phyloP scores from a whole-genome alignment of 306 rosid species.

The Sicyos baderoa region DNA sequence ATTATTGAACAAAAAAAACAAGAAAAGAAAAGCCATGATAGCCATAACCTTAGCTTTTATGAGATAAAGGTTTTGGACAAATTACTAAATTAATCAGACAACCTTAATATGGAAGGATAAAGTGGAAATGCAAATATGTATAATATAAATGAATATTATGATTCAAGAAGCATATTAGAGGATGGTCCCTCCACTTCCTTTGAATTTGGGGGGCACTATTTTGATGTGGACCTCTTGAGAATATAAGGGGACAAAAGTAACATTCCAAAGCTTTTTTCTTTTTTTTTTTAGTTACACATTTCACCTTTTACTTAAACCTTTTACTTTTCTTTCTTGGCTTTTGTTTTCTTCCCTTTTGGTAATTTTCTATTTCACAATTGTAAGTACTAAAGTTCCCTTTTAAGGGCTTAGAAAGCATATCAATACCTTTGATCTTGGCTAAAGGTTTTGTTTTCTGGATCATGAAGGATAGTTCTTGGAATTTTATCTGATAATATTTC shows the following conservation, averaged over 20 bases:
- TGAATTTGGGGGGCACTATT: neutral
- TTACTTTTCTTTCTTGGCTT: neutral
- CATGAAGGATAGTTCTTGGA: neutral
- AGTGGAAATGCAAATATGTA: neutral
- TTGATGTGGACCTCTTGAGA: conserved; percentile 52
- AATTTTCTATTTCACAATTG: too few relatives aligned
- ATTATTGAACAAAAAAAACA: too few relatives aligned
- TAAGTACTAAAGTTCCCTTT: too few relatives aligned
- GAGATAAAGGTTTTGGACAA: neutral
- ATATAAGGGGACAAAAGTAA: conserved; percentile 58
- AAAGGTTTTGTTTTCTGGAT: too few relatives aligned
- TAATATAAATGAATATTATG: too few relatives aligned
- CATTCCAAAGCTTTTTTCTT: neutral
- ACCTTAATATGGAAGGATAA: neutral
- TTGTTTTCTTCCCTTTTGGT: neutral
- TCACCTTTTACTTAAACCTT: conserved; percentile 9
- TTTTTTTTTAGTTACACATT: neutral
- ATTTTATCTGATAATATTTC: neutral
- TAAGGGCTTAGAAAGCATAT: too few relatives aligned
- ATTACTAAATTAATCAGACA: neutral
- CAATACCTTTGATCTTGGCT: too few relatives aligned
- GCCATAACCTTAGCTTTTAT: neutral
- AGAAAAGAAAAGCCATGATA: too few relatives aligned
- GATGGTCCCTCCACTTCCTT: too few relatives aligned
- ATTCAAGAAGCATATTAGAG: too few relatives aligned